Base-by-base conservation (phyloP, 1,284 basidiomycete genomes). In the Stereum hirsutum region DNA sequence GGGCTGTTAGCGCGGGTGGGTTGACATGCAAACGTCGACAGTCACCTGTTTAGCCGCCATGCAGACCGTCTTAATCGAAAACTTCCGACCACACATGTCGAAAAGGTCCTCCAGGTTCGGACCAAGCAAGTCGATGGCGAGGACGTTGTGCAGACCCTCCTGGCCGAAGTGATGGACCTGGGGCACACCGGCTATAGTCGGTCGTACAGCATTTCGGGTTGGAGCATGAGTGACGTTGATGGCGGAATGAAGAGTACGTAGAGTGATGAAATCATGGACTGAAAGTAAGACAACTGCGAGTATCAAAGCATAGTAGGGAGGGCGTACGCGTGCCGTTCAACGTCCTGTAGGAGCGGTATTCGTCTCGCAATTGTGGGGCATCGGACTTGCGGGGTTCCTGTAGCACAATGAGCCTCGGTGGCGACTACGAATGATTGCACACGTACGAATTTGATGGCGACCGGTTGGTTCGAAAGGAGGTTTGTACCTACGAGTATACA, bases 141-240 rank as follows among this genome's bases (percentile, higher is more conserved):
- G 75, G 46, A 87, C 91, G 65, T 98, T 99, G 71, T 99, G 95
- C 42, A 98, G 74, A 10, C 95, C 95, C 66, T 99, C 95, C 61
- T 96, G 92, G 41, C 96, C 95, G 61, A 98, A 99, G 72, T 98
- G 90, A 68, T 99, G 92, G 32, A 97, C 94, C 63, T 98, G 95
- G 1, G 94, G 94, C 42, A 97, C 87, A 47, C 94, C 94, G 49
- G 81, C 90, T 96, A 55, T 6, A n/a, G n/a, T n/a, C n/a, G n/a
- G 2, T 8, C 23, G 37, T 23, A 41, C 36, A 4, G 8, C 6
- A 30, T 8, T 33, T 25, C 50, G 51, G 21, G 31, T 42, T 12
- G 35, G 34, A 39, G 25, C 14, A 35, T 21, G 15, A 31, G n/a
- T 17, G 31, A 32, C 32, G n/a, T n/a, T n/a, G 12, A 31, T 35